Percentiles rank a stretch among this genome's conserved stretches.
Evolutionary conservation across 305 asterid genomes (phyloP).

Genomic region (Fraxinus floribunda): DNA sequence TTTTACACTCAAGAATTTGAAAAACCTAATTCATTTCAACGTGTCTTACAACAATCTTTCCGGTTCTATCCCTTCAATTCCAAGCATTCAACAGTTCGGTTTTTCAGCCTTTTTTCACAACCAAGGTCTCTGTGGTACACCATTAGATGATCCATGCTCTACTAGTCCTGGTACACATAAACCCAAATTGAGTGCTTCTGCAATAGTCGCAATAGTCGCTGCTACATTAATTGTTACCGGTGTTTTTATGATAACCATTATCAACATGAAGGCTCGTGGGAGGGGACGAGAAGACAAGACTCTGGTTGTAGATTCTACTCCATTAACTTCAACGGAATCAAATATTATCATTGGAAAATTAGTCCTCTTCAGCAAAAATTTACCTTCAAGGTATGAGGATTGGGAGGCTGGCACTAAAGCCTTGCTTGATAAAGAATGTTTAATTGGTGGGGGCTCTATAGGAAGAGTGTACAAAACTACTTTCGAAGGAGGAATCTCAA

Average conservation of each 20-base stretch:
- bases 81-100: slow-evolving; percentile 57
- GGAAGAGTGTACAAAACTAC: slow-evolving; percentile 80
- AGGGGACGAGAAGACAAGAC: slow-evolving; percentile 54
- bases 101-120: slow-evolving; percentile 65
- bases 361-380: slow-evolving; percentile 71
- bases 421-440: slow-evolving; percentile 77
- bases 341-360: slow-evolving; percentile 71
- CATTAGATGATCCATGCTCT: slow-evolving; percentile 48
- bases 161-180: slow-evolving; percentile 26
- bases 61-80: slow-evolving; percentile 64
- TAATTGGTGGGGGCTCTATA: slow-evolving; percentile 77
- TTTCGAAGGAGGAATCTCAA: slow-evolving; percentile 67
- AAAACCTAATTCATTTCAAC: slow-evolving; percentile 55
- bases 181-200: slow-evolving; percentile 64
- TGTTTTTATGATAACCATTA: slow-evolving; percentile 60
- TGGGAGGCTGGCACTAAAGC: slow-evolving; percentile 95
- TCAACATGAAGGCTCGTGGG: slow-evolving; percentile 65
- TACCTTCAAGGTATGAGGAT: slow-evolving; percentile 80
- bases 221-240: slow-evolving; percentile 65
- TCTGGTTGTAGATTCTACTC: slow-evolving; percentile 59
- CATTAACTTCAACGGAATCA: slow-evolving; percentile 66
- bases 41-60: slow-evolving; percentile 71
- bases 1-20: slow-evolving; percentile 43
- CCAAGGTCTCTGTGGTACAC: slow-evolving; percentile 67
- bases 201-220: slow-evolving; percentile 51